Evolutionary conservation across 1,139 yeast species (phyloP), one percentile per base, ranked within the genome.

Genomic region (Yamadazyma triangularis): DNA sequence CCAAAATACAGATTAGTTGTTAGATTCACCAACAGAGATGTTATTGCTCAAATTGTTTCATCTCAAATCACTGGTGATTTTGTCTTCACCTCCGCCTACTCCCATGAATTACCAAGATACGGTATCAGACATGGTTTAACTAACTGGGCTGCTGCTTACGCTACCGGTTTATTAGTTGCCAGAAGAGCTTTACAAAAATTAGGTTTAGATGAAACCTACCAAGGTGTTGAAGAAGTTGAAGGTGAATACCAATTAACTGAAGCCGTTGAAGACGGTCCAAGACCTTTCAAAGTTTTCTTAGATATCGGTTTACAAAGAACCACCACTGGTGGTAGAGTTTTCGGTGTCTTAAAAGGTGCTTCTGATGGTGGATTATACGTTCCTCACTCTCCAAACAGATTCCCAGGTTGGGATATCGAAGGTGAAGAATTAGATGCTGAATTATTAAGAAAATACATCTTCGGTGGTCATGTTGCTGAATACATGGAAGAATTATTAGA

Each of bases 391-490:
- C 85, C 95, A 64, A 89, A 89, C 82, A 89, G 98, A 84, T 91
- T 89, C 96, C 99, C 99, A 73, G 99, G 98, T 77, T 91, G 91
- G 94, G 99, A 91, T 74, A 85, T 89, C 60, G 99, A 91, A 78
- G 65, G 84, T 58, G 96, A 89, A 77, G 98, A 91, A 75, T 82
- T 93, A 63, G 98, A 91, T 65, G 88, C 96, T 59, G 98, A 93
- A 67, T 73, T 81, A 56, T 84, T 93, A 73, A 88, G 97, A 85
- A 87, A 86, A 74, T 89, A 93, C 95, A 91, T 91, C 79, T 85
- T 89, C 66, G 98, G 95, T 77, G 97, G 97, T 69, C 98, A 91
- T 83, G 89, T 91, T 64, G 84, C 98, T 64, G 98, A 93, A 79
- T 93, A 91, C 93, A 93, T 93, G 96, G 98, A 91, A 79, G 97